Evolutionary conservation across 257 asterid genomes (phyloP).

Genomic region (Jacaranda copaia): DNA sequence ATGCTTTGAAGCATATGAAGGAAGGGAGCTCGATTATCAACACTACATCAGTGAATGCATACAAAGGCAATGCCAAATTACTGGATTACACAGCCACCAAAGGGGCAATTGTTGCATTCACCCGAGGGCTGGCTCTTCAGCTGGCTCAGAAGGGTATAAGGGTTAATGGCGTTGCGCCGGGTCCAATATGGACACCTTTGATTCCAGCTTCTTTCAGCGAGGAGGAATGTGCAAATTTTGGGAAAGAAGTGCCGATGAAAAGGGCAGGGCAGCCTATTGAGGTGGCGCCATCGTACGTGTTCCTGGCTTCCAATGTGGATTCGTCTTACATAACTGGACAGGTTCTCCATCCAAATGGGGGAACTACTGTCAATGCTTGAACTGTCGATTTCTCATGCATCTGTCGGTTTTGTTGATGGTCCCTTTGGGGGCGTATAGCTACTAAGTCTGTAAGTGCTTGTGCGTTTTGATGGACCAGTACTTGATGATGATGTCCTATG

Average conservation of each 20-base stretch:
- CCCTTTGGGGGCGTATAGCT: neutral
- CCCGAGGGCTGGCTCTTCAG: slow-evolving; percentile 70
- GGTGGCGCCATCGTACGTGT: slow-evolving; percentile 75
- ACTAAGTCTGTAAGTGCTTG: too few relatives aligned
- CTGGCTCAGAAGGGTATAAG: slow-evolving; percentile 60
- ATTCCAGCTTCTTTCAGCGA: slow-evolving; percentile 68
- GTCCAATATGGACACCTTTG: slow-evolving; percentile 80
- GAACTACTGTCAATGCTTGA: slow-evolving; percentile 61
- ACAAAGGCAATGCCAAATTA: slow-evolving; percentile 63
- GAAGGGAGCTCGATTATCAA: slow-evolving; percentile 75
- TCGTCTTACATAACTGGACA: slow-evolving; percentile 80
- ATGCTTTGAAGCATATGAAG: slow-evolving; percentile 76
- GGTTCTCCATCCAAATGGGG: slow-evolving; percentile 81
- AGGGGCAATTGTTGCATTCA: slow-evolving; percentile 79
- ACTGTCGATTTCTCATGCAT: too few relatives aligned
- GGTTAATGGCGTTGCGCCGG: slow-evolving; percentile 86
- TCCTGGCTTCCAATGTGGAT: slow-evolving; percentile 63
- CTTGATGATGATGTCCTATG: too few relatives aligned
- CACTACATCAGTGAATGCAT: slow-evolving; percentile 69
- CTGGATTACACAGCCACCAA: slow-evolving; percentile 76
- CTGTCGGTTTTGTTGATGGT: too few relatives aligned
- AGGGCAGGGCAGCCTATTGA: slow-evolving; percentile 84
- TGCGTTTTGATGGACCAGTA: too few relatives aligned
- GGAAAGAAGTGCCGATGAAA: slow-evolving; percentile 70
- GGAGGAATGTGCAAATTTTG: slow-evolving; percentile 56